Evolutionary conservation across 2,329 filamentous ascomycete genomes (phyloP).

Genomic region (Ceratocystis eucalypticola): DNA sequence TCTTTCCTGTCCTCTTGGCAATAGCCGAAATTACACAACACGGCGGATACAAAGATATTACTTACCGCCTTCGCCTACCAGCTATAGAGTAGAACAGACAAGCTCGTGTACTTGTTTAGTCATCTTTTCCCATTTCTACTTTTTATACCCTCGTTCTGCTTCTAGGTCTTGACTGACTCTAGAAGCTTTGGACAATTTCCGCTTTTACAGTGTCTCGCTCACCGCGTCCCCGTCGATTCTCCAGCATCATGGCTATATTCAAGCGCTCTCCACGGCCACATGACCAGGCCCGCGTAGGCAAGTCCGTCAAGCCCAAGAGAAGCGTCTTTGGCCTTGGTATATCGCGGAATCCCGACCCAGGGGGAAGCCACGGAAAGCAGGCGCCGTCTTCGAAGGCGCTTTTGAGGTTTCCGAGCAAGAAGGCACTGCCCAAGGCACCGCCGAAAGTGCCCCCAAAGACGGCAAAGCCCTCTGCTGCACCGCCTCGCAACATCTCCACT

Average conservation of each 20-base stretch:
- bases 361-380: neutral
- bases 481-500: neutral
- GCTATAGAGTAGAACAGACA: neutral
- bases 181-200: neutral
- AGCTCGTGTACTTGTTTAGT: slow-evolving; percentile 28
- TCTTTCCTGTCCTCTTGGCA: too few species aligned
- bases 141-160: neutral
- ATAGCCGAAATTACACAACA: too few species aligned
- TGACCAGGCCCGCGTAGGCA: slow-evolving; percentile 62
- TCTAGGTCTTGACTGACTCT: slow-evolving; percentile 9
- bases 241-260: slow-evolving; percentile 51
- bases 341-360: neutral
- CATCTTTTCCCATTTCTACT: slow-evolving; percentile 21
- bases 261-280: slow-evolving; percentile 71
- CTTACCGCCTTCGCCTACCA: neutral
- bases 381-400: neutral
- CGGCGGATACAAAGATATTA: too few species aligned
- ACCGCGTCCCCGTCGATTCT: neutral
- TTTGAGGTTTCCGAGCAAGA: neutral
- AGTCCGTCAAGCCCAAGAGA: slow-evolving; percentile 69
- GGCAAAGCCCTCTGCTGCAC: neutral
- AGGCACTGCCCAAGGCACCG: neutral
- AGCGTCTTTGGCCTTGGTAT: slow-evolving; percentile 13
- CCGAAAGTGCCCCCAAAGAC: neutral
- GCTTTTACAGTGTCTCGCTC: neutral